Conservation (phyloP, 768 basidiomycete species). For the Scleroderma bovista region DNA sequence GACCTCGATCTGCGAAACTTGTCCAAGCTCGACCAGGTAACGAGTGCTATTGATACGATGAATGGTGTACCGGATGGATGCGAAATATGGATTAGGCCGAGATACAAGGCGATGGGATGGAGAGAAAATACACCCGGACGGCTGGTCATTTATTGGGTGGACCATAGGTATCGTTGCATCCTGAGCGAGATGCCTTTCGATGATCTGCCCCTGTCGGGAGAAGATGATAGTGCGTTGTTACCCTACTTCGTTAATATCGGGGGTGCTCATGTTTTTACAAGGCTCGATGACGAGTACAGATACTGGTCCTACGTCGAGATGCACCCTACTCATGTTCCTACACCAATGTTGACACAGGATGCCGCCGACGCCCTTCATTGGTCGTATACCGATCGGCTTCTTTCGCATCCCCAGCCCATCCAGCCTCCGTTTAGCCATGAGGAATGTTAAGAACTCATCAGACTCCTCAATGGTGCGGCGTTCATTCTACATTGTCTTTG, state of each 20-base stretch:
- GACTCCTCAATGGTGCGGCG: slow-evolving; percentile 40
- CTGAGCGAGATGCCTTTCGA: slow-evolving; percentile 39
- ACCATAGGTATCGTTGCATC: slow-evolving; percentile 55
- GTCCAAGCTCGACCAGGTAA: slow-evolving; percentile 39
- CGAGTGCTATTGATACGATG: slow-evolving; percentile 28
- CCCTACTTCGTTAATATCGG: neutral
- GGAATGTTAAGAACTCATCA: slow-evolving; percentile 72
- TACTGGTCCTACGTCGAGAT: slow-evolving; percentile 81
- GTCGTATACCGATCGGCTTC: slow-evolving; percentile 75
- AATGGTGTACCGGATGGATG: slow-evolving; percentile 35
- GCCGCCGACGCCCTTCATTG: slow-evolving; percentile 75
- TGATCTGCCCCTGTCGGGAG: slow-evolving; percentile 17
- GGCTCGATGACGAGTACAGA: slow-evolving; percentile 67
- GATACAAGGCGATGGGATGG: slow-evolving; percentile 24
- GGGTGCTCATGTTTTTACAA: slow-evolving; percentile 30
- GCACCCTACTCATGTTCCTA: slow-evolving; percentile 70
- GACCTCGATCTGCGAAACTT: slow-evolving; percentile 61
- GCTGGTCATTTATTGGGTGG: slow-evolving; percentile 54
- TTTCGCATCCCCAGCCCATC: slow-evolving; percentile 51
- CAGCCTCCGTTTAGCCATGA: slow-evolving; percentile 69
- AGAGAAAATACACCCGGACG: slow-evolving; percentile 25
- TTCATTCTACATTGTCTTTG: slow-evolving; percentile 51
- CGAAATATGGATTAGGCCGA: slow-evolving; percentile 59
- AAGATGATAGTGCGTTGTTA: slow-evolving; percentile 40
- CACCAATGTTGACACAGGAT: slow-evolving; percentile 52